Evolutionary conservation across 441 rosid species (phyloP).

Genomic region (Rhodomyrtus psidioides): DNA sequence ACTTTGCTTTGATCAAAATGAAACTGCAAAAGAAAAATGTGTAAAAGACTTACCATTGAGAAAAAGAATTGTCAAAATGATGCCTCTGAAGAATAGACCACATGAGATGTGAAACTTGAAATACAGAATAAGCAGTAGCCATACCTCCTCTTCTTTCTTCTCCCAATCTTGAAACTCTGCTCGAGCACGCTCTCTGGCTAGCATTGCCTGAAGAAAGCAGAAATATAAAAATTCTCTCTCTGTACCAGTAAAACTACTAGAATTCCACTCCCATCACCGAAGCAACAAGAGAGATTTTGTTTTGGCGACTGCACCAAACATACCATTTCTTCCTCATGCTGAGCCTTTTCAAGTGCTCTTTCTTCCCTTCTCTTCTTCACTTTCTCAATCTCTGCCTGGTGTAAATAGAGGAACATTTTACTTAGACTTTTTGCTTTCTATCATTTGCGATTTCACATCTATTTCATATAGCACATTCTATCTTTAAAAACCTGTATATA

Average conservation of each 20-base stretch:
- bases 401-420: neutral
- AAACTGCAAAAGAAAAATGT: constrained; percentile 35
- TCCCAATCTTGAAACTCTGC: constrained; percentile 99
- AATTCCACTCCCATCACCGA: neutral
- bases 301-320: neutral
- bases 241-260: neutral
- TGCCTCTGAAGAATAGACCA: neutral
- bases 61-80: neutral
- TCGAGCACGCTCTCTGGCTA: constrained; percentile 95
- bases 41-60: neutral
- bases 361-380: constrained; percentile 97
- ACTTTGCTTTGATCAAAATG: constrained; percentile 97
- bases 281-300: neutral
- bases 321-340: constrained; percentile 94
- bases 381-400: constrained; percentile 86
- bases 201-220: constrained; percentile 48
- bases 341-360: constrained; percentile 87
- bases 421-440: neutral
- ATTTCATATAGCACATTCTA: neutral
- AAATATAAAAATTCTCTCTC: neutral
- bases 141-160: constrained; percentile 94
- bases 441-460: neutral
- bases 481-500: neutral
- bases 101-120: neutral
- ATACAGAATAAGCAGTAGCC: neutral